Percentiles rank a stretch among this genome's conserved stretches.
Evolutionary conservation across 2,329 filamentous ascomycete genomes (phyloP).

Genomic region (Cylindrodendrum hubeiense): DNA sequence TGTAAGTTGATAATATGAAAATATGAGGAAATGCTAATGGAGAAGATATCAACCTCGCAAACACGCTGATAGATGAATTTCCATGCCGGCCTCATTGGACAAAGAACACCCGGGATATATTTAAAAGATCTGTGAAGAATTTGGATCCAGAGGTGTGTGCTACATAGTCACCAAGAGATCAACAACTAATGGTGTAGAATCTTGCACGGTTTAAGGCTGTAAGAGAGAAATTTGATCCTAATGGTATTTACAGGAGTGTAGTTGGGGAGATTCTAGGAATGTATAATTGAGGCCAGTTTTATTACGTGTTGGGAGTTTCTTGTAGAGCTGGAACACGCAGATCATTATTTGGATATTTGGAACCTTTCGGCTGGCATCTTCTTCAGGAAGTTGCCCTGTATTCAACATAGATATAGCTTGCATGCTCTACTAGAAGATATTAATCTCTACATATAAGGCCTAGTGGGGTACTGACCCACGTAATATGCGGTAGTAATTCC

Average conservation of each 20-base stretch:
- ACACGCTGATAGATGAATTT: slow-evolving; percentile 61
- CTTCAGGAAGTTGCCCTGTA: no score
- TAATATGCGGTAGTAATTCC: no score
- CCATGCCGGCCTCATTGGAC: slow-evolving; percentile 66
- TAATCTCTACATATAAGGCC: no score
- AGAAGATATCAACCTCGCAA: slow-evolving; percentile 58
- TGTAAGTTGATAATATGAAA: slow-evolving; percentile 50
- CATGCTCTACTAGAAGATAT: no score
- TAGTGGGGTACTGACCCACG: no score
- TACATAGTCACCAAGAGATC: not conserved
- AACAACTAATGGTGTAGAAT: slow-evolving; percentile 43
- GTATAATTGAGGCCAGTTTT: slow-evolving; percentile 43
- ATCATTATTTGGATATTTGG: no score
- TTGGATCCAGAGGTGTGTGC: slow-evolving; percentile 57
- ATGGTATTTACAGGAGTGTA: slow-evolving; percentile 60
- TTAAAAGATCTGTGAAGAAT: slow-evolving; percentile 58
- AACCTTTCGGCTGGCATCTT: no score
- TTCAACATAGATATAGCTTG: no score
- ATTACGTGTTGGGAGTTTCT: no score
- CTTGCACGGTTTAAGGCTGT: slow-evolving; percentile 61
- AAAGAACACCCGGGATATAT: slow-evolving; percentile 64
- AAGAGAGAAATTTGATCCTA: slow-evolving; percentile 61
- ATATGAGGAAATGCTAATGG: slow-evolving; percentile 2
- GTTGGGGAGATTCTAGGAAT: slow-evolving; percentile 63
- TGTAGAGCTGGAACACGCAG: no score